Conservation (phyloP, 768 basidiomycete species). For the Stropharia rugosoannulata region DNA sequence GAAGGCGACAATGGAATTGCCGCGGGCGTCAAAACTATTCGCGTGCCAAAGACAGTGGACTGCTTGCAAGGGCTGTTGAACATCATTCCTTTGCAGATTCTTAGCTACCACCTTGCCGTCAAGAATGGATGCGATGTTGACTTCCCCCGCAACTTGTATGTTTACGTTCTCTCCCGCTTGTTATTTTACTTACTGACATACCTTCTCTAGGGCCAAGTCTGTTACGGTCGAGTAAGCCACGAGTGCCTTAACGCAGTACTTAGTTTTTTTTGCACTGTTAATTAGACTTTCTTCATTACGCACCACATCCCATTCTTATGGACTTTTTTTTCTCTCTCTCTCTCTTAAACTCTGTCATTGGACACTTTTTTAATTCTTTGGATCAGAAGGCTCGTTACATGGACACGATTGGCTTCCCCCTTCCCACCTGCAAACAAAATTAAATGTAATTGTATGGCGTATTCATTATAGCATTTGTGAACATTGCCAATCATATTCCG, state of each 20-base stretch:
- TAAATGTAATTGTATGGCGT: conserved; percentile 27
- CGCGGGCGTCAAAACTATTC: conserved; percentile 79
- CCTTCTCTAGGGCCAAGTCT: conserved; percentile 61
- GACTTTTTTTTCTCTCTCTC: neutral
- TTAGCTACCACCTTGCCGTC: conserved; percentile 95
- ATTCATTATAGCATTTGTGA: conserved; percentile 5
- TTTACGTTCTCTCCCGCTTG: conserved; percentile 16
- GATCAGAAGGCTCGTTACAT: neutral
- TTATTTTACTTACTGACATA: conserved; percentile 11
- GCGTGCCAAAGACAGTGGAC: conserved; percentile 93
- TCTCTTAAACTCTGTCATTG: conserved; percentile 8
- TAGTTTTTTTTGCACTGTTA: neutral
- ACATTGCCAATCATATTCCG: neutral
- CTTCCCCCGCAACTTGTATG: conserved; percentile 94
- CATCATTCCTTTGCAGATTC: conserved; percentile 92
- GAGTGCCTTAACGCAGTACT: neutral
- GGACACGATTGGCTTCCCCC: neutral
- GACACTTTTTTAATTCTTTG: conserved; percentile 1
- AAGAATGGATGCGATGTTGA: conserved; percentile 97
- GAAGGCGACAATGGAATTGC: conserved; percentile 84
- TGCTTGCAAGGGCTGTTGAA: conserved; percentile 94
- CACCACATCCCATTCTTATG: neutral
- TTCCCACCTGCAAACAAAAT: conserved; percentile 9
- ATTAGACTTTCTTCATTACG: neutral
- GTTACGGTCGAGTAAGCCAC: conserved; percentile 65